Conservation (phyloP, 768 basidiomycete genomes). For the Pisolithus albus region DNA sequence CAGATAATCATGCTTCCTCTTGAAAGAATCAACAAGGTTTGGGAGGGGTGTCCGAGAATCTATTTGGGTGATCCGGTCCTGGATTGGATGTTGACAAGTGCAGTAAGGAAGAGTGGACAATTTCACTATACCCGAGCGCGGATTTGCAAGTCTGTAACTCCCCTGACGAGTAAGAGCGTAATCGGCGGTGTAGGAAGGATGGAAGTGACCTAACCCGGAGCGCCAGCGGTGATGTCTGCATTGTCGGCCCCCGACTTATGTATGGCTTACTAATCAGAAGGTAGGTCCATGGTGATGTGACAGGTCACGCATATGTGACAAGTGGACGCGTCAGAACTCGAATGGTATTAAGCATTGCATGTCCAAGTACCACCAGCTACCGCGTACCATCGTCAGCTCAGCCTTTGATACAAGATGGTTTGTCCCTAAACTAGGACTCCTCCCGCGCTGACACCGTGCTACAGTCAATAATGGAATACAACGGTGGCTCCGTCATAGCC, state of each 20-base stretch:
- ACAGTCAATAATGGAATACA: slow-evolving; percentile 86
- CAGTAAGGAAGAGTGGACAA: neutral
- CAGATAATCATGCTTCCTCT: slow-evolving; percentile 75
- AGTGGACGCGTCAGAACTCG: slow-evolving; percentile 15
- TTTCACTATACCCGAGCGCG: slow-evolving; percentile 15
- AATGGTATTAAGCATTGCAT: neutral
- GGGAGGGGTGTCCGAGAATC: slow-evolving; percentile 43
- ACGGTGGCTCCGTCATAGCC: slow-evolving; percentile 98
- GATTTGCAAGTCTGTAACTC: slow-evolving; percentile 10
- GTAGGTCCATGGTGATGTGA: neutral
- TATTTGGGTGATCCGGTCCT: slow-evolving; percentile 53
- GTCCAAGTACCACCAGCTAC: neutral
- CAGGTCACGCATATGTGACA: slow-evolving; percentile 10
- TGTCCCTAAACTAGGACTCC: neutral
- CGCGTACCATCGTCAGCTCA: slow-evolving; percentile 11
- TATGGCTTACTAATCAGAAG: too few relatives aligned
- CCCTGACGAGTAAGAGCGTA: neutral
- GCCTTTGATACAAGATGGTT: slow-evolving; percentile 2
- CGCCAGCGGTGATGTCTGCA: neutral
- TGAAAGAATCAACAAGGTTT: slow-evolving; percentile 58
- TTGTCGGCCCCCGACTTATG: neutral
- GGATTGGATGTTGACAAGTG: neutral
- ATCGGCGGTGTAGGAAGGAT: neutral
- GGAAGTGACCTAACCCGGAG: neutral
- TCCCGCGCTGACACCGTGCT: neutral